phyloP scores from a whole-genome alignment of 768 basidiomycete species.

The Chalciporus sphaerocephalus region DNA sequence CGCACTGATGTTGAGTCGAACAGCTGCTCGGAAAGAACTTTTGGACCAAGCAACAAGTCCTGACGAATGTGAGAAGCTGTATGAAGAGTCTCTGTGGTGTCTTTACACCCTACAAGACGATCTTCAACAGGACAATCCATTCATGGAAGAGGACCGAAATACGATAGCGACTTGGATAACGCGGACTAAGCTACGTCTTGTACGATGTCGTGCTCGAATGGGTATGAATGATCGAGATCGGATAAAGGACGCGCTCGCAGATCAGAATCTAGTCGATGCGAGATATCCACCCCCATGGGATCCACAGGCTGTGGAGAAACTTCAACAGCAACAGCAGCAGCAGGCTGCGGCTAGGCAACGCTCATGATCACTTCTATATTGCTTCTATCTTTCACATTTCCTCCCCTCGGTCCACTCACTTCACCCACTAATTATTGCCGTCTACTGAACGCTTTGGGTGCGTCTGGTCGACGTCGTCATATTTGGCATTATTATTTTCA shows the following conservation, averaged over 20 bases:
- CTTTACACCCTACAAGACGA: conserved; percentile 91
- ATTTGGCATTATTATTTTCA: background rate
- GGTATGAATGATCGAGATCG: conserved; percentile 70
- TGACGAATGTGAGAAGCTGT: conserved; percentile 86
- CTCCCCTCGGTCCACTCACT: background rate
- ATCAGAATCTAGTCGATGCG: conserved; percentile 74
- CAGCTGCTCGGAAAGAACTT: conserved; percentile 87
- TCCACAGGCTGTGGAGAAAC: conserved; percentile 36
- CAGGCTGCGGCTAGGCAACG: conserved; percentile 13
- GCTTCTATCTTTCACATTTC: background rate
- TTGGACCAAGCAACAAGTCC: conserved; percentile 71
- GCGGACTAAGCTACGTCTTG: conserved; percentile 76
- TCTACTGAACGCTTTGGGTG: conserved; percentile 4
- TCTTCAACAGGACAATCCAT: conserved; percentile 77
- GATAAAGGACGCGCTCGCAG: conserved; percentile 69
- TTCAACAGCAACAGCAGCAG: conserved; percentile 26
- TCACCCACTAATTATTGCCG: background rate
- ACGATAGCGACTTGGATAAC: conserved; percentile 85
- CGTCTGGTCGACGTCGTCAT: background rate
- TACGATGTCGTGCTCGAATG: conserved; percentile 74
- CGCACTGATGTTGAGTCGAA: conserved; percentile 86
- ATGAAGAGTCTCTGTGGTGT: conserved; percentile 94
- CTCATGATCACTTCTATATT: conserved; percentile 1
- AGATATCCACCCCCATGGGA: conserved; percentile 73
- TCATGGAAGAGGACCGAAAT: conserved; percentile 75